Percentiles rank a stretch among this genome's conserved stretches.
Evolutionary conservation across 148 eudicot genomes (phyloP).

Genomic region (Limonium bicolor): DNA sequence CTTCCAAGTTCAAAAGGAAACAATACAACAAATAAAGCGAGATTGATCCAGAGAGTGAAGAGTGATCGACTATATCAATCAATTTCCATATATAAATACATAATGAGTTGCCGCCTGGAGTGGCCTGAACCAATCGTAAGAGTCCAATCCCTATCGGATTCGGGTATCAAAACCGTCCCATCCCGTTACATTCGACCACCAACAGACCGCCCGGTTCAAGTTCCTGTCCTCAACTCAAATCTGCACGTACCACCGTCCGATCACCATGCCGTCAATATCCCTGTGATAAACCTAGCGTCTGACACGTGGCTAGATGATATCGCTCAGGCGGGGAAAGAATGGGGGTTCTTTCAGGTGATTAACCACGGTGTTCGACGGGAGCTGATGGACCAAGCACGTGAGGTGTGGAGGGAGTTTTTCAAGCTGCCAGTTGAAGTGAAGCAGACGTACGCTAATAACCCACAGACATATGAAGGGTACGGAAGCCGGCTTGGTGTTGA

Average conservation of each 20-base stretch:
- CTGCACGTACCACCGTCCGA: too few species aligned
- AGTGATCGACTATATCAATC: too few species aligned
- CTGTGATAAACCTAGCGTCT: conserved; percentile 37
- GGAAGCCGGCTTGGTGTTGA: conserved; percentile 79
- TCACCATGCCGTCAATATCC: conserved; percentile 23
- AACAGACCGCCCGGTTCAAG: conserved; percentile 27
- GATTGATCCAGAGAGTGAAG: too few species aligned
- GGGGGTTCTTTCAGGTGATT: conserved; percentile 86
- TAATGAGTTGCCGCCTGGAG: neutral
- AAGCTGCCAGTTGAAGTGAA: conserved; percentile 74
- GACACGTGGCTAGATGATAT: conserved; percentile 17
- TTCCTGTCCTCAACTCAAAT: too few species aligned
- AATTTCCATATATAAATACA: too few species aligned
- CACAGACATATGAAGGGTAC: conserved; percentile 79
- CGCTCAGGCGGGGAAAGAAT: conserved; percentile 35
- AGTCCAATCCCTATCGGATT: conserved; percentile 69
- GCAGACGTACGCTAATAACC: conserved; percentile 48
- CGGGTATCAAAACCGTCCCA: conserved; percentile 31
- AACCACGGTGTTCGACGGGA: conserved; percentile 59
- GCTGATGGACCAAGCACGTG: conserved; percentile 49
- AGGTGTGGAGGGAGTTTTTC: conserved; percentile 70
- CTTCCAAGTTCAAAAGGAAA: too few species aligned
- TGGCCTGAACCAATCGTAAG: conserved; percentile 91
- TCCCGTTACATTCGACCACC: conserved; percentile 43
- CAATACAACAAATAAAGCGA: too few species aligned